A percentile compares a stretch with the other conserved stretches of the same genome.
phyloP scores from a whole-genome alignment of 1,284 basidiomycete species.

The Phylloporus sp. region DNA sequence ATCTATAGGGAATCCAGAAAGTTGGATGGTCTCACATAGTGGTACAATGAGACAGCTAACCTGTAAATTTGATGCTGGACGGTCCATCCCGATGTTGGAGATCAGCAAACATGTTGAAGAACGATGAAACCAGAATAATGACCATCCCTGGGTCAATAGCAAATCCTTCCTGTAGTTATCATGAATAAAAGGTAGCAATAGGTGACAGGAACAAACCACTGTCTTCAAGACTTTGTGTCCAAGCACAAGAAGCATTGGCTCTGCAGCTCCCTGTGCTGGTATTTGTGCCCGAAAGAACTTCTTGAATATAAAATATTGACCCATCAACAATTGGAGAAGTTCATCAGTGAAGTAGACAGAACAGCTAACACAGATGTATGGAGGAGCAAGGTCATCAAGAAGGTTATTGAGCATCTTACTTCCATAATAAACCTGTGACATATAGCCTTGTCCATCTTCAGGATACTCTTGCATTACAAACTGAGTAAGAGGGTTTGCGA shows the following conservation, averaged over 20 bases:
- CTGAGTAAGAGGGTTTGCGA: constrained; percentile 33
- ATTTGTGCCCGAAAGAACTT: constrained; percentile 22
- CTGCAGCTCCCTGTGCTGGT: neutral
- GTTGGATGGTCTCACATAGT: neutral
- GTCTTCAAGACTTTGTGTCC: constrained; percentile 7
- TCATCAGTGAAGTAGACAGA: constrained; percentile 32
- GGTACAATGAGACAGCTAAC: neutral
- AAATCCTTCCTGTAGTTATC: constrained; percentile 12
- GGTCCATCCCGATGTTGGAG: neutral
- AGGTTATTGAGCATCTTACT: constrained; percentile 32
- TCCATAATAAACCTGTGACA: constrained; percentile 31
- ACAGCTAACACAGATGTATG: neutral
- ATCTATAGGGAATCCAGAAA: constrained; percentile 11
- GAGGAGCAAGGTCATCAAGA: constrained; percentile 7
- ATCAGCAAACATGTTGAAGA: constrained; percentile 14
- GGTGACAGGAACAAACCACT: neutral
- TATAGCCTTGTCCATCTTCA: no score
- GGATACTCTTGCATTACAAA: no score
- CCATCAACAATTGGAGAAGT: constrained; percentile 14
- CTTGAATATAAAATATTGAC: constrained; percentile 29
- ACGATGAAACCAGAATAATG: constrained; percentile 12
- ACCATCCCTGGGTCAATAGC: constrained; percentile 11
- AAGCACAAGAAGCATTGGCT: neutral
- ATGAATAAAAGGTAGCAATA: no score
- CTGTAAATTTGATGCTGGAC: neutral